Conservation (phyloP, 1,139 yeast species). For the Scheffersomyces cryptocercus region DNA sequence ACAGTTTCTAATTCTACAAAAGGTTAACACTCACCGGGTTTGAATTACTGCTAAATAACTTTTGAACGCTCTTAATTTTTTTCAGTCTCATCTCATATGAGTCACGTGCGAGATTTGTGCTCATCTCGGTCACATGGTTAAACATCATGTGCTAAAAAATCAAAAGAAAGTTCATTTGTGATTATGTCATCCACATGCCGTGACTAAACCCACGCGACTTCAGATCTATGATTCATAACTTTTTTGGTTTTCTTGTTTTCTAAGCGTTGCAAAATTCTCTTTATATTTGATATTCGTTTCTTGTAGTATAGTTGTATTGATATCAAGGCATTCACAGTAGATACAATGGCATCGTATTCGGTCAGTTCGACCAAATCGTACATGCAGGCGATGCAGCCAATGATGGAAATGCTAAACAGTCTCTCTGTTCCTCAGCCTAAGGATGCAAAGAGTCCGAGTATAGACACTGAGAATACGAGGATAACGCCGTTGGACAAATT, state of each 20-base stretch:
- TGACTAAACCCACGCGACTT: background rate
- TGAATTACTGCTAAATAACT: too few relatives aligned
- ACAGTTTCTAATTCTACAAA: too few relatives aligned
- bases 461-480: conserved; percentile 34
- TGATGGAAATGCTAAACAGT: conserved; percentile 48
- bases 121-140: too few relatives aligned
- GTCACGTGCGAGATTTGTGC: too few relatives aligned
- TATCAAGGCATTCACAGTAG: background rate
- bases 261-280: background rate
- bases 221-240: background rate
- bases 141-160: too few relatives aligned
- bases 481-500: conserved; percentile 29
- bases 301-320: too few relatives aligned
- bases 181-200: too few relatives aligned
- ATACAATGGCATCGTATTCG: conserved; percentile 36
- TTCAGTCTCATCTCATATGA: conserved; percentile 25
- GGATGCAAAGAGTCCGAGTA: conserved; percentile 10
- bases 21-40: too few relatives aligned
- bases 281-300: background rate
- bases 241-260: background rate
- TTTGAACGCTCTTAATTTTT: conserved; percentile 2
- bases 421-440: conserved; percentile 24
- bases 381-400: conserved; percentile 74
- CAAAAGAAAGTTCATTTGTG: too few relatives aligned
- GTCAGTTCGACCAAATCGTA: conserved; percentile 72